phyloP scores from a whole-genome alignment of 164 flowering plant genomes.

The Stephania yunnanensis region DNA sequence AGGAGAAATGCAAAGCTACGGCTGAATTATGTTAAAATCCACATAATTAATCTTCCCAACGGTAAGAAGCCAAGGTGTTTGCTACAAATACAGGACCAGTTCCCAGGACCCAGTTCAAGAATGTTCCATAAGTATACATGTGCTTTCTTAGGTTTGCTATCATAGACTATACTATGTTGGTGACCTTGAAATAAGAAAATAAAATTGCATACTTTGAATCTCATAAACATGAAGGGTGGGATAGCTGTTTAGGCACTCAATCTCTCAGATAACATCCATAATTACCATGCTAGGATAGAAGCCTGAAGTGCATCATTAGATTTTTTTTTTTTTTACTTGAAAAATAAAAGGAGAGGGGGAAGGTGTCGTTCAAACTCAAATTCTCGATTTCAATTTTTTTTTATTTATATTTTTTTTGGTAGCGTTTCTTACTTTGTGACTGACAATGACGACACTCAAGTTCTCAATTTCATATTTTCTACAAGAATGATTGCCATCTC shows the following conservation, averaged over 20 bases:
- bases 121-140: background rate
- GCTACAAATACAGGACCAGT: background rate
- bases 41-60: background rate
- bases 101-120: background rate
- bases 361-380: no score
- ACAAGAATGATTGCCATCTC: background rate
- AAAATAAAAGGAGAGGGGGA: background rate
- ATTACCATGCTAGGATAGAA: background rate
- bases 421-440: no score
- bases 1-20: background rate
- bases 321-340: no score
- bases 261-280: background rate
- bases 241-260: background rate
- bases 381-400: no score
- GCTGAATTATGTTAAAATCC: background rate
- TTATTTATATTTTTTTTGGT: background rate
- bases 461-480: background rate
- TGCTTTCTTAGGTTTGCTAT: background rate
- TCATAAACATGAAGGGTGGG: background rate
- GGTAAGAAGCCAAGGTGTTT: background rate
- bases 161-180: background rate
- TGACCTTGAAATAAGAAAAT: background rate
- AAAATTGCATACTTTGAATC: background rate
- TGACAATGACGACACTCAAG: no score
- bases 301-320: background rate